Conservation (phyloP, 2,329 filamentous ascomycete species). For the Claviceps capensis region DNA sequence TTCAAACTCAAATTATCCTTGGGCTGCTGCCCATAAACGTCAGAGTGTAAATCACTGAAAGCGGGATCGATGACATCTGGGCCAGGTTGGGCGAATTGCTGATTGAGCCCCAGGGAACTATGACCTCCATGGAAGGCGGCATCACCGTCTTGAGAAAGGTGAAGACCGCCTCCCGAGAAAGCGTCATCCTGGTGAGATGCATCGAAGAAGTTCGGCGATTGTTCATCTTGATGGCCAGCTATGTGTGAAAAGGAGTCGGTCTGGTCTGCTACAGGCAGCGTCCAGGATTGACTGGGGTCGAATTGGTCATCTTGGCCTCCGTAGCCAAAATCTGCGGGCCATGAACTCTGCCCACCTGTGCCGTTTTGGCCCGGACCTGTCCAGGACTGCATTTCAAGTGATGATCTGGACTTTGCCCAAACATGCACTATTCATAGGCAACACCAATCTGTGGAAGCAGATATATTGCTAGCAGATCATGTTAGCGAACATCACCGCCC, state of each 20-base stretch:
- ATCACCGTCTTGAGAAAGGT: constrained; percentile 16
- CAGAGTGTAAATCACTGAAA: constrained; percentile 23
- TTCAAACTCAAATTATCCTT: constrained; percentile 16
- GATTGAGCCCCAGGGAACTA: constrained; percentile 17
- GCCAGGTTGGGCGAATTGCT: constrained; percentile 20
- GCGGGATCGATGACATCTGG: constrained; percentile 24
- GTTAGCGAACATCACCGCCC: constrained; percentile 16
- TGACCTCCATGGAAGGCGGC: constrained; percentile 18
- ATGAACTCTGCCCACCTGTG: constrained; percentile 21
- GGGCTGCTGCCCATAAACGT: constrained; percentile 23
- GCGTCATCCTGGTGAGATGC: constrained; percentile 18
- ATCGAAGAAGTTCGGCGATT: constrained; percentile 22
- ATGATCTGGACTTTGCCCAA: constrained; percentile 10
- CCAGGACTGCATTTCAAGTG: constrained; percentile 28
- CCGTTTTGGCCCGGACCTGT: constrained; percentile 22
- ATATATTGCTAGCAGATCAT: constrained; percentile 17
- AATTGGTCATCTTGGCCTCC: constrained; percentile 22
- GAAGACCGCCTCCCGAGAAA: constrained; percentile 18
- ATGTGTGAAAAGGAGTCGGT: constrained; percentile 19
- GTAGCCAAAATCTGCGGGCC: constrained; percentile 22
- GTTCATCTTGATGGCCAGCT: constrained; percentile 15
- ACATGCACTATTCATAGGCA: constrained; percentile 10
- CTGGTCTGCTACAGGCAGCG: constrained; percentile 22
- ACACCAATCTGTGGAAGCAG: constrained; percentile 2
- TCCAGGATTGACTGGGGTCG: constrained; percentile 25